A percentile compares a stretch with the other conserved stretches of the same genome.
Conservation (phyloP, 768 basidiomycete species). For the Lepiota subincarnata region DNA sequence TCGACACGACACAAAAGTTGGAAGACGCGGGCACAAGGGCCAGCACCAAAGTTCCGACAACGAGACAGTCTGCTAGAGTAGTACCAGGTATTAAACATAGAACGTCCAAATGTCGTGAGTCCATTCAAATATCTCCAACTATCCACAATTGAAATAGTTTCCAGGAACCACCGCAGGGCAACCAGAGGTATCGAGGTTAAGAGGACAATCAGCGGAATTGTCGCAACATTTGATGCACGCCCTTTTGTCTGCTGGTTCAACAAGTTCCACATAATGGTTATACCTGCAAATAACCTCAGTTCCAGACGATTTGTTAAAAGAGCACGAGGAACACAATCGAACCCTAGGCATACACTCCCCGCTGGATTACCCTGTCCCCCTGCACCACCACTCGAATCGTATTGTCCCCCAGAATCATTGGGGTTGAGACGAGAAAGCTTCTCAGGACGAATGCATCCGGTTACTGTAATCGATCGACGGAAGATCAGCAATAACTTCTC, state of each 20-base stretch:
- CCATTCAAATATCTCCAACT: neutral
- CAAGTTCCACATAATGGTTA: constrained; percentile 57
- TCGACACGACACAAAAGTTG: no score
- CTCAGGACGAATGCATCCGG: constrained; percentile 48
- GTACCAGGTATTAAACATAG: neutral
- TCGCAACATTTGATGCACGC: constrained; percentile 61
- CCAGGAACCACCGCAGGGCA: constrained; percentile 51
- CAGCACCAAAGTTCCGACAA: no score
- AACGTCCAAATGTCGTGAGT: neutral
- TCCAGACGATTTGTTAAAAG: neutral
- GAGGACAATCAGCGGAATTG: constrained; percentile 50
- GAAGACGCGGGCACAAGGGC: no score
- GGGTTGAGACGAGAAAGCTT: constrained; percentile 42
- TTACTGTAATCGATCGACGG: constrained; percentile 32
- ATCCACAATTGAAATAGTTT: constrained; percentile 51
- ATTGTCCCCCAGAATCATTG: constrained; percentile 50
- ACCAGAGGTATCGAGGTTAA: constrained; percentile 44
- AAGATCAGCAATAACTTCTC: neutral
- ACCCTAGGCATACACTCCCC: constrained; percentile 50
- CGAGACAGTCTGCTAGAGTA: no score
- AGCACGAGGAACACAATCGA: constrained; percentile 10
- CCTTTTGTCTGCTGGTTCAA: constrained; percentile 46
- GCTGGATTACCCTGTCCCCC: constrained; percentile 48
- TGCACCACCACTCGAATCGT: constrained; percentile 53
- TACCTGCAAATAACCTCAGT: constrained; percentile 27